Base-by-base conservation (phyloP, 345 rosid genomes). In the Boechera stricta region DNA sequence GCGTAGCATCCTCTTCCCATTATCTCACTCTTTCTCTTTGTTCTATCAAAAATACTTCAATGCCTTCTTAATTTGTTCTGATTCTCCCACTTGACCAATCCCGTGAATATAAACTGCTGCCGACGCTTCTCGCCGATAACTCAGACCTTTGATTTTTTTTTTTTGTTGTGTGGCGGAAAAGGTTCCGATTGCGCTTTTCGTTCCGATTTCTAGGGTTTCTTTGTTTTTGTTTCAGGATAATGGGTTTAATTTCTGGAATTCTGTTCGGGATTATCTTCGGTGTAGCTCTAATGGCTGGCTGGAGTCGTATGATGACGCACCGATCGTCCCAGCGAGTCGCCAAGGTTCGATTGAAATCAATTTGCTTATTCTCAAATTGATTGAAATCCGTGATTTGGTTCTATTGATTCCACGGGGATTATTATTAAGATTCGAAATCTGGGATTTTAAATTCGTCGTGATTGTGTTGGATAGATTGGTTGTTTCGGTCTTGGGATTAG, bases 191-290 rank as follows among this genome's bases (percentile, higher is more conserved):
- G 31, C 53, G 38, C 48, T 5, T 70, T 10, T 56, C 28, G 6
- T 49, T 54, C 32, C 32, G 12, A 28, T 70, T 41, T 57, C 35
- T 64, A 47, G 72, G 66, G 53, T 35, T 72, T 47, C 21, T 61
- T 39, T 45, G 78, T 60, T 48, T 67, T 72, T 29, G 7, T 75
- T 80, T 42, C 69, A 77, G 83, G 82, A 84, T 82, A 72, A 91
- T 96, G 99, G 99, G 99, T 72, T 79, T 93, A 84, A 81, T 96
- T 68, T 89, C 98, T 13, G 99, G 99, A 78, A 79, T 93, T 53
- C 69, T 96, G 48, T 73, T 93, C 81, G 99, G 99, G 80, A 77
- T 85, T 75, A 62, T 86, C 82, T 85, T 91, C 76, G 99, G 99
- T 67, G 85, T 96, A 72, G 90, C 87, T 59, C 56, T 96, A 66